Conservation (phyloP, 2,329 filamentous ascomycete species). For the Pseudogymnoascus sp. region DNA sequence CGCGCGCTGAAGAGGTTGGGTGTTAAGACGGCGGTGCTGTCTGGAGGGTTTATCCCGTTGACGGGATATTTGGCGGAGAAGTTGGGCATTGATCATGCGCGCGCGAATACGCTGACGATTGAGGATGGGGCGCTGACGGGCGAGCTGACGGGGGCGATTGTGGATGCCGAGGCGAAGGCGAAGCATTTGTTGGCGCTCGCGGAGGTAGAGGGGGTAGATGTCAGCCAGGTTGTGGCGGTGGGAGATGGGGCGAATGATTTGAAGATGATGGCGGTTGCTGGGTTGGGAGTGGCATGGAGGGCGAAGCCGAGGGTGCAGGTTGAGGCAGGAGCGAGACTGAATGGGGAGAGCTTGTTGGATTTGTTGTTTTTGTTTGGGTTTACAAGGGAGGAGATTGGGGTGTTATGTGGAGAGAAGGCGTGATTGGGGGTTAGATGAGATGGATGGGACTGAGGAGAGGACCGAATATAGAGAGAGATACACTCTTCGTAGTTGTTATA, state of each 20-base stretch:
- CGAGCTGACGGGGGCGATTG: constrained; percentile 61
- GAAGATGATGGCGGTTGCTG: constrained; percentile 67
- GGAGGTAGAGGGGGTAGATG: constrained; percentile 51
- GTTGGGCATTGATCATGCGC: constrained; percentile 77
- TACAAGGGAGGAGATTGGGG: constrained; percentile 50
- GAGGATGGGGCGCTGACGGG: constrained; percentile 58
- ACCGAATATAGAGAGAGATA: neutral
- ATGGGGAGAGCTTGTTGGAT: constrained; percentile 61
- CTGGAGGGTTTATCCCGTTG: constrained; percentile 83
- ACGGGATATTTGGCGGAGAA: constrained; percentile 76
- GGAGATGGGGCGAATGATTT: constrained; percentile 80
- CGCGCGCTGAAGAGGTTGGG: constrained; percentile 67
- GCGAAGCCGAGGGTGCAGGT: constrained; percentile 76
- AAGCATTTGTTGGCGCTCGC: constrained; percentile 65
- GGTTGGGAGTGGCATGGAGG: constrained; percentile 73
- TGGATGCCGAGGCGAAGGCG: constrained; percentile 67
- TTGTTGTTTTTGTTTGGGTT: constrained; percentile 68
- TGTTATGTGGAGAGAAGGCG: neutral
- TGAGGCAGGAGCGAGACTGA: constrained; percentile 64
- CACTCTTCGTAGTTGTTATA: neutral
- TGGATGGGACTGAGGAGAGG: too few species aligned
- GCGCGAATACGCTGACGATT: constrained; percentile 74
- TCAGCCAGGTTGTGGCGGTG: constrained; percentile 62
- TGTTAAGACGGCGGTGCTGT: constrained; percentile 81
- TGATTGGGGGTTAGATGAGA: neutral